A percentile compares a stretch with the other conserved stretches of the same genome.
phyloP scores from a whole-genome alignment of 805 yeast genomes.

The Ogataea paraovalis region DNA sequence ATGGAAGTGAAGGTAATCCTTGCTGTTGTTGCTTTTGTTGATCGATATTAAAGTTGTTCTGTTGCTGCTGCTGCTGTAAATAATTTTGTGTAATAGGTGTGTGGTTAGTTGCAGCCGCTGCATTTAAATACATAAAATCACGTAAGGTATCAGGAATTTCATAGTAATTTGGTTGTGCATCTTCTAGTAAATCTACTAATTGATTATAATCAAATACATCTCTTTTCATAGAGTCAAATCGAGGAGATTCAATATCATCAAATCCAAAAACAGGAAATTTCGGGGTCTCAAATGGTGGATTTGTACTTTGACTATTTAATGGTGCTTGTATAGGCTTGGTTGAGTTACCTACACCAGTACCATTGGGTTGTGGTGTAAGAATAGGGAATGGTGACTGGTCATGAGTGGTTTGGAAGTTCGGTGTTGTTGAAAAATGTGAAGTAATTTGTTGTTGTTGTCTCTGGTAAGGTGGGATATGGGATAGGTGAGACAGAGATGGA shows the following conservation, averaged over 20 bases:
- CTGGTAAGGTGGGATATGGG: neutral
- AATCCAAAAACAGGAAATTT: slow-evolving; percentile 1
- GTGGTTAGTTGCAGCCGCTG: slow-evolving; percentile 9
- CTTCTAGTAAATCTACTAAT: slow-evolving; percentile 9
- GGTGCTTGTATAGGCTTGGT: neutral
- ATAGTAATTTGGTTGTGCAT: slow-evolving; percentile 4
- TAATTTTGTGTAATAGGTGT: neutral
- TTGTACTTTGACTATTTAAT: neutral
- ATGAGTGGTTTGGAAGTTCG: neutral
- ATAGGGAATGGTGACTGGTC: neutral
- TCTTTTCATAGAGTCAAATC: slow-evolving; percentile 4
- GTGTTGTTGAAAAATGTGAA: neutral
- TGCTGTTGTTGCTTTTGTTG: neutral
- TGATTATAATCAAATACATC: slow-evolving; percentile 8
- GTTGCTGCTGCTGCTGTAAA: neutral
- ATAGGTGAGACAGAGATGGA: neutral
- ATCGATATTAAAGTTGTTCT: neutral
- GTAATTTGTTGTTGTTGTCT: slow-evolving; percentile 1
- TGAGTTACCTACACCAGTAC: neutral
- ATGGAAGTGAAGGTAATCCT: neutral
- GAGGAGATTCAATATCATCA: slow-evolving; percentile 2
- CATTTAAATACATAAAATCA: slow-evolving; percentile 39
- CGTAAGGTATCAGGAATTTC: slow-evolving; percentile 31
- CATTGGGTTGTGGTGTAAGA: neutral
- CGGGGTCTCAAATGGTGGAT: neutral